Base-by-base conservation (phyloP, 768 basidiomycete species). In the Lactarius hatsudake region DNA sequence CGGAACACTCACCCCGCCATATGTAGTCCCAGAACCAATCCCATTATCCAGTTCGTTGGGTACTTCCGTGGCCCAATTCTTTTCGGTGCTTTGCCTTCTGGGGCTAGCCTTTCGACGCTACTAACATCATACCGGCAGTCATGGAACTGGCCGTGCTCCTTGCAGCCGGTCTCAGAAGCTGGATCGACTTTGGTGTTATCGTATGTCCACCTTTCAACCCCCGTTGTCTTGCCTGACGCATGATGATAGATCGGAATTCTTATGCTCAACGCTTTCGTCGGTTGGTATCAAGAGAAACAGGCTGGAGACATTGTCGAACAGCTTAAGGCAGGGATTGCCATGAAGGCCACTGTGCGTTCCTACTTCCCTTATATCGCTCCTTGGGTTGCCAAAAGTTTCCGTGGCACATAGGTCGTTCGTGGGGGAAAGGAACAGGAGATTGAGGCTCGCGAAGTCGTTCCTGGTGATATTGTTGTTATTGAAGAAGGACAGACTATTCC, bases 131-230 rank as follows among this genome's bases (percentile, higher is more conserved):
- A 10, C 17, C 38, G 18, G 45, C 58, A 72, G 76, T 81, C 42
- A 83, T 83, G 82, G 82, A 83, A 68, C 69, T 83, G 36, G 82
- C 82, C 1, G 82, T 82, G 54, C 54, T 81, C 23, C 77, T 83
- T 23, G 74, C 82, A 32, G 81, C 78, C 30, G 81, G 82, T 69
- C 74, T 83, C 13, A 74, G 74, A 59, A 81, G 82, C 70, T 82
- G 82, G 82, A 79, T 82, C 61, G 80, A 82, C 66, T 80, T 83
- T 64, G 81, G 81, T 67, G 81, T 82, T 57, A 82, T 82, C 64
- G 79, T 82, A 58, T 71, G 78, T 71, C 53, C 42, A 6, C 51
- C 23, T 53, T 5, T 26, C 13, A 28, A 23, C 23, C 23, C 2
- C 53, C 18, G 10, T 1, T 30, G 43, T 40, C 55, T 38, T 26